Evolutionary conservation across 2,329 filamentous ascomycete species (phyloP).

Genomic region (Acephala macrosclerotiorum): DNA sequence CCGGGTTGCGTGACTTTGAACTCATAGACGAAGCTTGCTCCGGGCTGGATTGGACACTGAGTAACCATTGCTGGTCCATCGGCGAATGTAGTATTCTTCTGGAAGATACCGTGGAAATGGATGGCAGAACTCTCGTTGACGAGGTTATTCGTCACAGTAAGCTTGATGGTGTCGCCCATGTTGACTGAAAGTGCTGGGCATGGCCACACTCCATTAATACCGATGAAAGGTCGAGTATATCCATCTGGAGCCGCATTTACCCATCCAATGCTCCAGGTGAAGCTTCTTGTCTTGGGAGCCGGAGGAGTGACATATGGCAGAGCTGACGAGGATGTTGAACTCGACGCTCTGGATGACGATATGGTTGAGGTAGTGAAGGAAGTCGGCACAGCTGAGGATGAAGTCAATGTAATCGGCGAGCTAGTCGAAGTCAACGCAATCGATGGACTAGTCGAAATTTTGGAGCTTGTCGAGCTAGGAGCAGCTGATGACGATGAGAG

Average conservation of each 20-base stretch:
- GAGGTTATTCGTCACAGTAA: slow-evolving; percentile 59
- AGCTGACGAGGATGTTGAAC: slow-evolving; percentile 17
- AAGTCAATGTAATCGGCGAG: neutral
- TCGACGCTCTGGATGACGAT: slow-evolving; percentile 6
- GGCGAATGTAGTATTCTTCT: slow-evolving; percentile 58
- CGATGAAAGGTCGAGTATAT: slow-evolving; percentile 55
- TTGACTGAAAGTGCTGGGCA: slow-evolving; percentile 57
- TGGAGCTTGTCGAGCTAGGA: slow-evolving; percentile 6
- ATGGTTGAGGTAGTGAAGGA: slow-evolving; percentile 1
- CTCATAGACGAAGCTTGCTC: slow-evolving; percentile 41
- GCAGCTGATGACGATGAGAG: neutral
- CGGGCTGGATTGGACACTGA: slow-evolving; percentile 36
- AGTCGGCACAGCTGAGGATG: neutral
- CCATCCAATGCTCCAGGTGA: slow-evolving; percentile 51
- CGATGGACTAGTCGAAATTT: neutral
- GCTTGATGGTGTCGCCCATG: slow-evolving; percentile 57
- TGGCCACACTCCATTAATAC: slow-evolving; percentile 69
- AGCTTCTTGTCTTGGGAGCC: slow-evolving; percentile 9
- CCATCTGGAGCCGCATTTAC: slow-evolving; percentile 50
- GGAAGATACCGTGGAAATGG: slow-evolving; percentile 66
- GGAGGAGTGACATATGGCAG: slow-evolving; percentile 17
- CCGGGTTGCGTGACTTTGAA: slow-evolving; percentile 48
- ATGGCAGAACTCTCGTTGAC: slow-evolving; percentile 59
- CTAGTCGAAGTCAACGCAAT: neutral
- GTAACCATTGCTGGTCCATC: slow-evolving; percentile 64